A percentile compares a stretch with the other conserved stretches of the same genome.
These are phyloP conservation scores for Allium cepa DNA, from an alignment of 106 monocot genomes.

Conservation along the genomic window DNA sequence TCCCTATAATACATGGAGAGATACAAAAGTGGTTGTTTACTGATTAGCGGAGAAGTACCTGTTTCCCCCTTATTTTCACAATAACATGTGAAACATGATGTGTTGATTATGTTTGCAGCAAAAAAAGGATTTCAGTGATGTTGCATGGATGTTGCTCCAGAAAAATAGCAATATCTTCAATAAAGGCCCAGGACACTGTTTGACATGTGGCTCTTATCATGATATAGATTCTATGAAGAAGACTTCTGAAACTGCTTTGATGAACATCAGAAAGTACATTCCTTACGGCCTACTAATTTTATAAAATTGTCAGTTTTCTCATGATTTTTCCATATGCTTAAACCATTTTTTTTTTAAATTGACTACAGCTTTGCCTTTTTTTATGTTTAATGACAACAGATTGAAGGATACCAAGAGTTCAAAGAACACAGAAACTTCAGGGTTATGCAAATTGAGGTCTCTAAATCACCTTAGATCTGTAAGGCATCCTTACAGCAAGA, in stretches of 20 bases:
- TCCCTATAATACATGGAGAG: too few relatives aligned
- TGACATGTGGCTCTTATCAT: constrained; percentile 46
- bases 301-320: not conserved
- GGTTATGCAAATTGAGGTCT: constrained; percentile 27
- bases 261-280: constrained; percentile 45
- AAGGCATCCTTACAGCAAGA: constrained; percentile 74
- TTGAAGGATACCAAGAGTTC: constrained; percentile 26
- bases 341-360: not conserved
- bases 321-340: not conserved
- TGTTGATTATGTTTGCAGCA: not conserved
- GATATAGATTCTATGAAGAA: constrained; percentile 24
- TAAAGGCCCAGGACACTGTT: constrained; percentile 44
- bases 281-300: too few relatives aligned
- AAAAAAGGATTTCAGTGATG: constrained; percentile 33
- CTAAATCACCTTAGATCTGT: constrained; percentile 45
- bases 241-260: constrained; percentile 16
- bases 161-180: constrained; percentile 5
- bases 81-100: too few relatives aligned
- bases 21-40: too few relatives aligned
- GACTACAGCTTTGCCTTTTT: too few relatives aligned
- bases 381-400: constrained; percentile 17
- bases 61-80: too few relatives aligned
- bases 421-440: constrained; percentile 5
- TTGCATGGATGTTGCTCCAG: constrained; percentile 40
- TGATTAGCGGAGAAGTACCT: too few relatives aligned